phyloP scores from a whole-genome alignment of 176 grass and related monocot genomes.

The Triticum timopheevii region DNA sequence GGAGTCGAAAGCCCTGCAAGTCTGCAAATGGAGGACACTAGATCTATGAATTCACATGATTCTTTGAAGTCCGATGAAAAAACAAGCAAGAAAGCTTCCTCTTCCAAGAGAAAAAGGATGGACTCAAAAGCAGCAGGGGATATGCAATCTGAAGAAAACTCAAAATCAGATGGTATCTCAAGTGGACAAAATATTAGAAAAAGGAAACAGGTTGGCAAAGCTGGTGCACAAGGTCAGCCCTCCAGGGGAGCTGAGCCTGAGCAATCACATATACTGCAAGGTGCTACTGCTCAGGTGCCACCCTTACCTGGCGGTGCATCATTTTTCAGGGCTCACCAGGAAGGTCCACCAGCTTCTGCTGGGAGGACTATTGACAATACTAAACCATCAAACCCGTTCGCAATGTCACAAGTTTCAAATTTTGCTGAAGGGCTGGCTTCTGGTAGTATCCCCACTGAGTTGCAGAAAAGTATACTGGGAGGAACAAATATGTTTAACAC shows the following conservation, averaged over 20 bases:
- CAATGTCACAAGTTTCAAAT: slow-evolving; percentile 54
- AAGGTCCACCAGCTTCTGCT: slow-evolving; percentile 43
- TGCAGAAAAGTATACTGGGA: slow-evolving; percentile 71
- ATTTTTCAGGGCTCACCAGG: slow-evolving; percentile 44
- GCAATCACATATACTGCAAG: slow-evolving; percentile 57
- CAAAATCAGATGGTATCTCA: slow-evolving; percentile 68
- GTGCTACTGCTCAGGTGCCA: slow-evolving; percentile 45
- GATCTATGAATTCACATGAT: slow-evolving; percentile 91
- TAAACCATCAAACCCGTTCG: slow-evolving; percentile 54
- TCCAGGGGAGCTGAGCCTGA: slow-evolving; percentile 54
- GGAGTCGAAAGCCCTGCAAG: slow-evolving; percentile 72
- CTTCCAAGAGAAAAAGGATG: slow-evolving; percentile 84
- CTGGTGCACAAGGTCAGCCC: slow-evolving; percentile 48
- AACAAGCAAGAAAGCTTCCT: slow-evolving; percentile 69
- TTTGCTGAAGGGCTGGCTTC: slow-evolving; percentile 66
- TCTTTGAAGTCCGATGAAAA: slow-evolving; percentile 86
- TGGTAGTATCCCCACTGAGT: slow-evolving; percentile 52
- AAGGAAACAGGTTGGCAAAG: slow-evolving; percentile 65
- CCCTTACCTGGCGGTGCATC: slow-evolving; percentile 46
- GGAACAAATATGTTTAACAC: slow-evolving; percentile 63
- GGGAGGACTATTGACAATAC: slow-evolving; percentile 55
- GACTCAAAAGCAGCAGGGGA: slow-evolving; percentile 64
- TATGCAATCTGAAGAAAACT: slow-evolving; percentile 63
- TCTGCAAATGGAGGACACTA: slow-evolving; percentile 81
- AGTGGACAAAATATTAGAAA: slow-evolving; percentile 65